These are phyloP conservation scores for Rhizophlyctis rosea DNA, from an alignment of 192 early-diverging fungal genomes.

Conservation along the genomic window DNA sequence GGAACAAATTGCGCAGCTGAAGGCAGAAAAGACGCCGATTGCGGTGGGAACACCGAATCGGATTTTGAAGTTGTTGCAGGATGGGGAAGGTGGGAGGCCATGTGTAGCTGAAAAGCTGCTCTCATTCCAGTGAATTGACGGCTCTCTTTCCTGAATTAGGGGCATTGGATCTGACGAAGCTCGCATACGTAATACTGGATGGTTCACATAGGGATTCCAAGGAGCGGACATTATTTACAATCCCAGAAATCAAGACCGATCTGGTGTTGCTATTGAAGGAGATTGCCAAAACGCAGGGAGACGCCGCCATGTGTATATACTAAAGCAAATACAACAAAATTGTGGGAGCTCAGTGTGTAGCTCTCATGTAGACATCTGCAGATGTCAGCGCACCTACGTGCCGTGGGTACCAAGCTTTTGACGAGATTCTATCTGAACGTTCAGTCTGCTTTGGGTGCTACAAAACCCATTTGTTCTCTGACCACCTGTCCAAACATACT, in stretches of 20 bases:
- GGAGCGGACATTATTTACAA: constrained; percentile 56
- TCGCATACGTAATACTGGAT: constrained; percentile 63
- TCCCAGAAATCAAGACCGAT: constrained; percentile 58
- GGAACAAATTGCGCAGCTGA: constrained; percentile 61
- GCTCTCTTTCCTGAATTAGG: constrained; percentile 31
- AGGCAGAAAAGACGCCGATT: constrained; percentile 50
- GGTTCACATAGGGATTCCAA: constrained; percentile 53
- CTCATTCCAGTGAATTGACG: no score
- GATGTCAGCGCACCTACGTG: no score
- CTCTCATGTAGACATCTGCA: no score
- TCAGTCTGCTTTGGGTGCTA: no score
- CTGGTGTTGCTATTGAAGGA: constrained; percentile 44
- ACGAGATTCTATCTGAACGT: no score
- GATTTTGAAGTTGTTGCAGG: constrained; percentile 54
- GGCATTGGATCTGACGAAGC: constrained; percentile 52
- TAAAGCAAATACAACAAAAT: no score
- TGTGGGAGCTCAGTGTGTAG: no score
- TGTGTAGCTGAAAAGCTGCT: not conserved
- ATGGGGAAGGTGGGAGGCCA: constrained; percentile 37
- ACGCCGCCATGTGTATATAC: constrained; percentile 4
- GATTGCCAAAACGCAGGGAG: not conserved
- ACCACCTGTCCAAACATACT: constrained; percentile 1
- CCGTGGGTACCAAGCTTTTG: no score
- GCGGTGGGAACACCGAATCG: constrained; percentile 71
- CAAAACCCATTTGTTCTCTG: constrained; percentile 16